Percentiles rank a stretch among this genome's conserved stretches.
phyloP scores from a whole-genome alignment of 805 yeast genomes.

The Zygotorulaspora florentina region DNA sequence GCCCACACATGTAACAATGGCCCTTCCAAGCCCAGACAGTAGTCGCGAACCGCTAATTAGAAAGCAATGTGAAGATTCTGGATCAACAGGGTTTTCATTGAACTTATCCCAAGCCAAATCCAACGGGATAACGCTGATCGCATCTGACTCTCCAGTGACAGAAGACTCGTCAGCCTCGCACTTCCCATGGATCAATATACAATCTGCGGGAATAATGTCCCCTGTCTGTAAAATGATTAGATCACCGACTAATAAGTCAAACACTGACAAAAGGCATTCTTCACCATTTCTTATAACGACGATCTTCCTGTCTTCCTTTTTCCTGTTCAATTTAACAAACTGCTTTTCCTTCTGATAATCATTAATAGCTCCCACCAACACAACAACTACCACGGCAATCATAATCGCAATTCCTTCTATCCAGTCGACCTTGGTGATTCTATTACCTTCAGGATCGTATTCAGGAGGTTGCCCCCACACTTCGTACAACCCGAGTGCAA shows the following conservation, averaged over 20 bases:
- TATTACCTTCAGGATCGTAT: constrained; percentile 72
- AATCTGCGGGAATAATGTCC: constrained; percentile 88
- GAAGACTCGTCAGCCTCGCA: constrained; percentile 90
- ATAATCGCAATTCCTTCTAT: constrained; percentile 98
- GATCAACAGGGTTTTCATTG: constrained; percentile 9
- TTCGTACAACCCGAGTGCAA: constrained; percentile 88
- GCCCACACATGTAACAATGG: constrained; percentile 88
- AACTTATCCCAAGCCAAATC: constrained; percentile 33
- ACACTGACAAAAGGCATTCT: constrained; percentile 64
- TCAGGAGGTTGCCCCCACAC: constrained; percentile 79
- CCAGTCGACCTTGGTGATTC: constrained; percentile 88
- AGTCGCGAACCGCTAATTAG: constrained; percentile 89
- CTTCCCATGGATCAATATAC: constrained; percentile 65
- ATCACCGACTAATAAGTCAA: constrained; percentile 83
- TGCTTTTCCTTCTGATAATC: constrained; percentile 96
- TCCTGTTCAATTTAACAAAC: constrained; percentile 79
- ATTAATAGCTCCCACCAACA: constrained; percentile 89
- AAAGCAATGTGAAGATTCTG: constrained; percentile 64
- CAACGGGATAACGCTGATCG: constrained; percentile 67
- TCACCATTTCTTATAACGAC: constrained; percentile 71
- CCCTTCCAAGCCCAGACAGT: constrained; percentile 80
- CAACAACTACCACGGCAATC: constrained; percentile 86
- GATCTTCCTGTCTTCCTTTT: constrained; percentile 80
- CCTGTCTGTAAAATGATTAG: constrained; percentile 82
- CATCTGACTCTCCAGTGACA: constrained; percentile 89